phyloP scores from a whole-genome alignment of 306 rosid species.

The Glycine soja region DNA sequence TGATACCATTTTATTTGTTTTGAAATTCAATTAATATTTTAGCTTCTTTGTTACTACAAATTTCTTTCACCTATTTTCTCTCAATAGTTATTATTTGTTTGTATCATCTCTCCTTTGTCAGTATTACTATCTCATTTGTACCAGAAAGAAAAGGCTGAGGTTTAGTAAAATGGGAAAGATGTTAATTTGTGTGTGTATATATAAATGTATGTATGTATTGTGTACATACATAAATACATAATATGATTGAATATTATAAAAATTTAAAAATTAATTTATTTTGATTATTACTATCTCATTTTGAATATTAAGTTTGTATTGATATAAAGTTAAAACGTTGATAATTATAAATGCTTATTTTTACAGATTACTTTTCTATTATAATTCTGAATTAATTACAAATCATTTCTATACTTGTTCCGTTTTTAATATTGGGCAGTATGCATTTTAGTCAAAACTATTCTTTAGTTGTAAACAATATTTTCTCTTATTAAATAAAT shows the following conservation, averaged over 20 bases:
- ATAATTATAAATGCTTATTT: neutral
- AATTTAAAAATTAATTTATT: too few species aligned
- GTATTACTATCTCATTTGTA: neutral
- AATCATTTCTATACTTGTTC: neutral
- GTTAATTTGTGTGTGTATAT: too few species aligned
- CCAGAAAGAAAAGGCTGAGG: neutral
- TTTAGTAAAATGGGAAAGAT: too few species aligned
- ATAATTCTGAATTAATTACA: neutral
- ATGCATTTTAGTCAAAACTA: neutral
- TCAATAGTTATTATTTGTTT: neutral
- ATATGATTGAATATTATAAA: neutral
- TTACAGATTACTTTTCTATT: neutral
- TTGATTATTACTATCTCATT: too few species aligned
- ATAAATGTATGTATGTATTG: neutral
- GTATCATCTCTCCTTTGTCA: neutral
- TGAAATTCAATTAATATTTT: too few species aligned
- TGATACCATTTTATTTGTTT: too few species aligned
- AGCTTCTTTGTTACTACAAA: too few species aligned
- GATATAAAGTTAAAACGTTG: neutral
- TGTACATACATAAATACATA: neutral
- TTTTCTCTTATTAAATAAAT: neutral
- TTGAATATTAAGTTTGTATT: neutral
- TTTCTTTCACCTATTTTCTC: neutral
- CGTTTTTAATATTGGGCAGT: neutral
- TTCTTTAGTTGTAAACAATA: neutral